Base-by-base conservation (phyloP, 2,329 filamentous ascomycete species). In the Fusarium pseudoanthophilum region DNA sequence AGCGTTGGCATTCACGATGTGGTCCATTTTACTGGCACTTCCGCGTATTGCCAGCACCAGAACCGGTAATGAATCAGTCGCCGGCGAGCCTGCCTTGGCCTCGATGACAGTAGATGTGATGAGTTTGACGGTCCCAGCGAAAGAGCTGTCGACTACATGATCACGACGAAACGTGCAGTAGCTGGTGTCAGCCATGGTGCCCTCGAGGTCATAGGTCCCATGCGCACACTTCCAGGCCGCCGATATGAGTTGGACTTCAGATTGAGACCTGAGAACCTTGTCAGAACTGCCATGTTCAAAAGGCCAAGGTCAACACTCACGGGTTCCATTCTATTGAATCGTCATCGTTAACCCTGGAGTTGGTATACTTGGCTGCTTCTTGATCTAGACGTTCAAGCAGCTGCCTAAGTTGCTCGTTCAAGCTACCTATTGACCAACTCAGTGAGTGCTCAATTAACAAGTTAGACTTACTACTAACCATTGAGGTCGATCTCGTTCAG, bases 1-100 rank as follows among this genome's bases (percentile, higher is more conserved):
- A 24, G 71, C 59, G 20, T 72, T 74, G 16, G 66, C 64, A 51
- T 72, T 77, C 11, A 75, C 64, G 16, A 77, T 67, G 34, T 77
- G 75, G 37, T 77, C 75, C 75, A 77, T 77, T 39, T 69, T 75
- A 20, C 62, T 75, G 6, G 74, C 67, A 37, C 72, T 76, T 4
- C 74, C 75, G 18, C 71, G 64, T 59, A 77, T 64, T 2, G 75
- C 74, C n/a, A 77, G 52, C 11, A 76, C 49, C 11, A 77, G 62
- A 14, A 58, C 56, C 3, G 75, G 74, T 7, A 75, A 34, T 4
- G 66, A 30, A 16, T 63, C 56, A 28, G 24, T 60, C n/a, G 15
- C n/a, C 26, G 16, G 20, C 6, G 45, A 13, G 6, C 48, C 26
- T 9, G 26, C 24, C 15, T 32, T 55, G 1, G 57, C 55, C 36